A percentile compares a stretch with the other conserved stretches of the same genome.
Evolutionary conservation across 2,329 filamentous ascomycete species (phyloP).

Genomic region (Cyclaneusma minus): DNA sequence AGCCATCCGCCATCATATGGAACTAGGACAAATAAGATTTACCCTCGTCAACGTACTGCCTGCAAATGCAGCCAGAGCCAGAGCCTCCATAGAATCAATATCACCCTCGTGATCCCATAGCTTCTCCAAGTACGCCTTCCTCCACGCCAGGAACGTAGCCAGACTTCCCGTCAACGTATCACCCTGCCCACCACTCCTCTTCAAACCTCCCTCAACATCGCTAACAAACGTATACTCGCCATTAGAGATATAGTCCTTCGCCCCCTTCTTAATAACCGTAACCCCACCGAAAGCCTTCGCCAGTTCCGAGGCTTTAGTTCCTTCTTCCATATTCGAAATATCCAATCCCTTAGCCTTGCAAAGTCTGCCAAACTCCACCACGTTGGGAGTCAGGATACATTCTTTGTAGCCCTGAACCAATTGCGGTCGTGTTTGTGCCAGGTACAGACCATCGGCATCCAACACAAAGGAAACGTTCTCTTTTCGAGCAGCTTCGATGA

Average conservation of each 20-base stretch:
- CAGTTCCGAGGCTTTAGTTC: constrained; percentile 42
- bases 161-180: constrained; percentile 86
- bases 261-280: constrained; percentile 81
- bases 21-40: constrained; percentile 16
- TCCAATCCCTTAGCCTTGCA: constrained; percentile 62
- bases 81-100: constrained; percentile 38
- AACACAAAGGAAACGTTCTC: constrained; percentile 66
- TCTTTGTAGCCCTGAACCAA: constrained; percentile 67
- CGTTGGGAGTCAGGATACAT: constrained; percentile 86
- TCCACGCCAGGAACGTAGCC: constrained; percentile 78
- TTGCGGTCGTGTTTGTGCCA: constrained; percentile 62
- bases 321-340: constrained; percentile 21
- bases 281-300: constrained; percentile 70
- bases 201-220: constrained; percentile 67
- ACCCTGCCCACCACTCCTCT: constrained; percentile 86
- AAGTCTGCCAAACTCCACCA: constrained; percentile 78
- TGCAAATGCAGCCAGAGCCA: constrained; percentile 71
- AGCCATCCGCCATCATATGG: constrained; percentile 8
- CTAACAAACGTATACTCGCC: constrained; percentile 59
- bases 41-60: constrained; percentile 77
- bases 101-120: constrained; percentile 54
- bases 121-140: constrained; percentile 69
- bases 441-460: constrained; percentile 74
- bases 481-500: constrained; percentile 65
- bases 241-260: constrained; percentile 69